A percentile compares a stretch with the other conserved stretches of the same genome.
Evolutionary conservation across 1,139 yeast genomes (phyloP).

Genomic region (Yamadazyma songkhlaensis): DNA sequence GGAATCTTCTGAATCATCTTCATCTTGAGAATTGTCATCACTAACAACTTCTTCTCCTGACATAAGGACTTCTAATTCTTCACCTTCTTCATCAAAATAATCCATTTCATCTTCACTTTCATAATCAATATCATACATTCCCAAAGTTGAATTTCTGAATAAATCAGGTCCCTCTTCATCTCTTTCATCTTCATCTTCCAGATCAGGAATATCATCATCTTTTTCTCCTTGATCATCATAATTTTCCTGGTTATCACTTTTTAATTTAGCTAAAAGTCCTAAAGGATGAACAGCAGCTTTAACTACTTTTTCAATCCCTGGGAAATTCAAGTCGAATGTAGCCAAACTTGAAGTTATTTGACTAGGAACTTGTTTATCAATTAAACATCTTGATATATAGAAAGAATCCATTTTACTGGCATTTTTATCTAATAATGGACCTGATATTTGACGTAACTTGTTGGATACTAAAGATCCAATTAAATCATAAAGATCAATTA

Average conservation of each 20-base stretch:
- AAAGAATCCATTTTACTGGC: conserved; percentile 57
- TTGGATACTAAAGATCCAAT: conserved; percentile 41
- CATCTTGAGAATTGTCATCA: conserved; percentile 15
- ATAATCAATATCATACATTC: conserved; percentile 87
- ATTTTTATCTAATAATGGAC: conserved; percentile 43
- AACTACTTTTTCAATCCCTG: conserved; percentile 58
- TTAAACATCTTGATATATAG: conserved; percentile 58
- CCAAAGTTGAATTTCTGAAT: conserved; percentile 82
- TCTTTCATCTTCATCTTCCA: conserved; percentile 58
- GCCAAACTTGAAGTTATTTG: conserved; percentile 59
- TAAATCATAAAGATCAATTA: conserved; percentile 57
- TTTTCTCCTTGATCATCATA: conserved; percentile 45
- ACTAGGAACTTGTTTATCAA: conserved; percentile 63
- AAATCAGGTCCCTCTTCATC: conserved; percentile 81
- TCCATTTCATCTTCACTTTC: conserved; percentile 52
- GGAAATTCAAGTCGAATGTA: conserved; percentile 68
- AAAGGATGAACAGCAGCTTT: conserved; percentile 60
- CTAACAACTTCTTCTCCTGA: conserved; percentile 33
- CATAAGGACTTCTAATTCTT: conserved; percentile 33
- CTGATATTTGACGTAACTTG: conserved; percentile 42
- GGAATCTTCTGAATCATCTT: conserved; percentile 27
- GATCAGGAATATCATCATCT: conserved; percentile 23
- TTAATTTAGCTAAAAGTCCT: conserved; percentile 58
- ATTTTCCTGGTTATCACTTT: conserved; percentile 54
- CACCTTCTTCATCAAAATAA: conserved; percentile 23